Base-by-base conservation (phyloP, 179 eudicot species). In the Nepenthes alata region DNA sequence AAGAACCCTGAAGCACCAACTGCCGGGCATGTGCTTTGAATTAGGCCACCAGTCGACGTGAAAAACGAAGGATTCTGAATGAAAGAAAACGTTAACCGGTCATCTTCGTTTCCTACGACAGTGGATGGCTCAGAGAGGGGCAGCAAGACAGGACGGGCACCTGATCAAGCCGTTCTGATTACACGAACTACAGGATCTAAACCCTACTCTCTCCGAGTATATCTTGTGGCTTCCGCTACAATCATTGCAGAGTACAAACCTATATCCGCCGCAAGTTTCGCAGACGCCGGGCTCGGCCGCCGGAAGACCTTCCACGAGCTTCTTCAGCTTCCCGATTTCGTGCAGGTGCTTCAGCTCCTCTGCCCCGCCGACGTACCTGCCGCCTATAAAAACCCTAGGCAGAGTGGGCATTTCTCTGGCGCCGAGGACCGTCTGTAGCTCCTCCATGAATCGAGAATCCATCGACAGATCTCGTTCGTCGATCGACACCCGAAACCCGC, bases 401-500 rank as follows among this genome's bases (percentile, higher is more conserved):
- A 88, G 39, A 5, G 77, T 53, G 41, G 75, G 35, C 5, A 55
- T 66, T 53, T 34, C 56, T 0, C 58, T 16, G 0, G 47, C 37
- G 2, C 79, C 82, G 9, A 90, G 41, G 35, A 82, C 72, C 45
- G 47, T 66, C 38, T 69, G 70, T 41, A 90, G 71, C 81, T 90
- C 97, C 38, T 73, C 77, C 72, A 69, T 63, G 77, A 85, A 87
- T 0, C 69, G 50, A 0, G 68, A 35, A 64, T 87, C 95, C 89
- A 87, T 87, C 0, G 83, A 65, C 0, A 90, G 63, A 60, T 90
- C 95, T 0, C 97, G 77, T 66, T 90, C 95, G 76, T 90, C 97
- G n/a, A 90, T 50, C 2, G 53, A 45, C 0, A 87, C 83, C 5
- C 80, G 80, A 59, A 90, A 83, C 1, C 77, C 83, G 6, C 75